Base-by-base conservation (phyloP, 140 eudicot species). In the Ambrosia hybrid region DNA sequence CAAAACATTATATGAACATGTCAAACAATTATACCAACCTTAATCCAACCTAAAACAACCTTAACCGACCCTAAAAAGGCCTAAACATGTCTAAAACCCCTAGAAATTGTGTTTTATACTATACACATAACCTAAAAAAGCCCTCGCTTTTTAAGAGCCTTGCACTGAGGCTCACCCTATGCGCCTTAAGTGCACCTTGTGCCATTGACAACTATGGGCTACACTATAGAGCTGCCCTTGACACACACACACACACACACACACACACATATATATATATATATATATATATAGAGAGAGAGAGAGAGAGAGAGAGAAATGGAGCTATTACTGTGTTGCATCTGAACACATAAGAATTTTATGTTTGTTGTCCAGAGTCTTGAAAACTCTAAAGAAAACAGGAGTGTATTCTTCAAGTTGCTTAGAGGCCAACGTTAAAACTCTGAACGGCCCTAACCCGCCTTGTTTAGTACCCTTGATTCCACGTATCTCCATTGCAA, bases 391-490 rank as follows among this genome's bases (percentile, higher is more conserved):
- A 65, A 89, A 89, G 73, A 86, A 89, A 16, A 89, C 83, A 0
- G 90, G 88, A 12, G 96, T 86, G 56, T 79, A 84, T 41, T 89
- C 96, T 76, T 84, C 82, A 1, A 86, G 74, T 39, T 84, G 70
- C 13, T 63, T 45, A 4, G 96, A 89, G 49, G 96, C 92, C 64
- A 89, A 36, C 1, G 90, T 84, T 63, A 89, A 46, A 2, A 89
- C 48, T 3, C 96, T 92, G 51, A 89, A 89, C 12, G 96, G 96
- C 10, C 96, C 96, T 4, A 89, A 49, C 33, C 92, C 90, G 13
- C 96, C 96, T 70, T 73, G 63, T 52, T 70, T 81, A 21, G 90
- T 78, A 46, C 92, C 86, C 76, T 34, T 80, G 43, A 73, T 65
- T 46, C 72, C 72, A 63, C 96, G 86, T 37, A 89, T 73, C 66